Evolutionary conservation across 2,329 filamentous ascomycete species (phyloP).

Genomic region (Sclerotinia glacialis): DNA sequence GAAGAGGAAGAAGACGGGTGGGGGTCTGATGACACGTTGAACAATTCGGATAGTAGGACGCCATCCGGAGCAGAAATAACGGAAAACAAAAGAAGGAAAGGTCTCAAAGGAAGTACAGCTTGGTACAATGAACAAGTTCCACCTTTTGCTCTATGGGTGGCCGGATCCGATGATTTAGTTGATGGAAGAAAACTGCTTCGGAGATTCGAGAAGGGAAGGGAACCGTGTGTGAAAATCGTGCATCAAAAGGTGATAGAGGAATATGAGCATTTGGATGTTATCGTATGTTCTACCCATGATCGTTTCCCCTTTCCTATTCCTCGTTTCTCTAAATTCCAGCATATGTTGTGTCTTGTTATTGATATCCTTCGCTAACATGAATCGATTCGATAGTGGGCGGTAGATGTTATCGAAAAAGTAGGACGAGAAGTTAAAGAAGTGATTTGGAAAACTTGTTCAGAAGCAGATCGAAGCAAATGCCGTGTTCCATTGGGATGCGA

Average conservation of each 20-base stretch:
- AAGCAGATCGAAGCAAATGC: slow-evolving; percentile 32
- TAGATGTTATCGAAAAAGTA: slow-evolving; percentile 81
- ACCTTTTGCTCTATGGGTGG: slow-evolving; percentile 85
- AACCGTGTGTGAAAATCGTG: slow-evolving; percentile 77
- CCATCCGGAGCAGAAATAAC: slow-evolving; percentile 40
- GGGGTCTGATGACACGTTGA: slow-evolving; percentile 33
- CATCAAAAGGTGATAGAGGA: slow-evolving; percentile 79
- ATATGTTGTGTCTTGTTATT: neutral
- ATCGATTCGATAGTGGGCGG: slow-evolving; percentile 61
- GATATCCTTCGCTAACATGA: neutral
- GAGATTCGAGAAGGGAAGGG: slow-evolving; percentile 71
- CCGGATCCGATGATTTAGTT: slow-evolving; percentile 78
- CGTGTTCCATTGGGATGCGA: slow-evolving; percentile 37
- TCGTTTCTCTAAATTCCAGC: too few species aligned
- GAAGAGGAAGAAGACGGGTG: slow-evolving; percentile 50
- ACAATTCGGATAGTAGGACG: slow-evolving; percentile 17
- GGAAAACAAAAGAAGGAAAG: slow-evolving; percentile 8
- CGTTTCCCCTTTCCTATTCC: too few species aligned
- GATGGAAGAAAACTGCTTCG: slow-evolving; percentile 73
- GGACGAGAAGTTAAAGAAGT: slow-evolving; percentile 78
- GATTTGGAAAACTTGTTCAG: slow-evolving; percentile 70
- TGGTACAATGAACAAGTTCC: slow-evolving; percentile 83
- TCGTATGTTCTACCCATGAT: slow-evolving; percentile 42
- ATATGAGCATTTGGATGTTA: slow-evolving; percentile 91
- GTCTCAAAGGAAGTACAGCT: slow-evolving; percentile 54